A percentile compares a stretch with the other conserved stretches of the same genome.
phyloP scores from a whole-genome alignment of 1,139 yeast genomes.

The Arxiozyma slooffiae region DNA sequence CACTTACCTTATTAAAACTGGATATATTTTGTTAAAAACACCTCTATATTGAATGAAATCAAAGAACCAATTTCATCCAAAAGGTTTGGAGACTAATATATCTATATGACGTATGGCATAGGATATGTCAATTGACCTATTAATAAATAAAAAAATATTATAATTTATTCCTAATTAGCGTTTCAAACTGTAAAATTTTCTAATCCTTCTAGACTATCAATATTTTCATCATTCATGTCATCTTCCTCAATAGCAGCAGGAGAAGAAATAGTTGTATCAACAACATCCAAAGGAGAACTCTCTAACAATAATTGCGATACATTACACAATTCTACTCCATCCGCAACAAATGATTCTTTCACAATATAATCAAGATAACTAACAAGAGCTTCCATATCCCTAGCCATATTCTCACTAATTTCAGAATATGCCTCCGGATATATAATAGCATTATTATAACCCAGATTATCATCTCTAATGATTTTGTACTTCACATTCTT shows the following conservation, averaged over 20 bases:
- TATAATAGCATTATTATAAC: slow-evolving; percentile 37
- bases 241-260: slow-evolving; percentile 3
- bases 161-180: background rate
- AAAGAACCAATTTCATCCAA: no score
- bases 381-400: slow-evolving; percentile 22
- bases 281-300: background rate
- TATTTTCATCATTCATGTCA: background rate
- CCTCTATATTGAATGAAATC: no score
- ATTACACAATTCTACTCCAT: slow-evolving; percentile 21
- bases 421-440: slow-evolving; percentile 32
- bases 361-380: slow-evolving; percentile 19
- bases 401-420: slow-evolving; percentile 22
- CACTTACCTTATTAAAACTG: no score
- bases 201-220: background rate
- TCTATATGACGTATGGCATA: no score
- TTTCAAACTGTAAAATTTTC: background rate
- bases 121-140: no score
- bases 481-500: slow-evolving; percentile 24
- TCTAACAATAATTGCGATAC: slow-evolving; percentile 15
- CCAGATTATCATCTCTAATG: slow-evolving; percentile 27
- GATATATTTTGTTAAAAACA: no score
- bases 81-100: no score
- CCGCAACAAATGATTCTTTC: slow-evolving; percentile 24
- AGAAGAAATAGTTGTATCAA: background rate
- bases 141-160: no score